Evolutionary conservation across 2,329 filamentous ascomycete genomes (phyloP), one percentile per base, ranked within the genome.

Genomic region (Cyphellophora attinorum): DNA sequence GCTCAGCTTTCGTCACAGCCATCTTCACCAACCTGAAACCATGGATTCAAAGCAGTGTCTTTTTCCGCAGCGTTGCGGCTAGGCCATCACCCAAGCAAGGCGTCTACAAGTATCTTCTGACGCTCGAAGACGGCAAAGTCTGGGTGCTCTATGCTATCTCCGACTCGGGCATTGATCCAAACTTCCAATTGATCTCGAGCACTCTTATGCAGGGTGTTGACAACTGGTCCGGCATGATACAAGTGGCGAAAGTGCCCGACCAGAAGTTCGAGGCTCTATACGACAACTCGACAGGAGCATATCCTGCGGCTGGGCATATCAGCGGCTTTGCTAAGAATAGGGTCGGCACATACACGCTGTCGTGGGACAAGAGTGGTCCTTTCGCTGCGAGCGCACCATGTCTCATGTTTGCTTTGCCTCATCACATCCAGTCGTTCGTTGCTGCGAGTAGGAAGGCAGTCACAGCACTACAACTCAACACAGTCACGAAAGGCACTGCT

Each of bases 341-440:
- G 1, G 62, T 61, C 8, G 89, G 85, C 8, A 74, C 67, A 2
- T 98, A 96, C 55, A 74, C 62, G 0, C 73, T 96, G 38, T 60
- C 62, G 0, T 96, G 83, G 62, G 60, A 64, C n/a, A 89, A 84
- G 51, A 70, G 65, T 1, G 89, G 88, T 5, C 65, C 76, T 21
- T 53, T 66, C 11, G 57, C 61, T 5, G 64, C 72, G 11, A 71
- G 65, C 40, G 58, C 56, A 6, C 59, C 67, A 3, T 64, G 94
- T 14, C 66, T 91, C 44, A 91, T 93, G 79, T 95, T 82, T 55
- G 84, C 83, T 11, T 63, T 98, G 31, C 85, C 88, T 14, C 91
- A 96, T 56, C 91, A 96, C 47, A 55, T 85, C 3, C 64, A 76
- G 19, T 85, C 83, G 0, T 88, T 96, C 41, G 74, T 85, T 45